Evolutionary conservation across 495 filamentous ascomycete genomes (phyloP).

Genomic region (Hypoxylon lienhwacheense): DNA sequence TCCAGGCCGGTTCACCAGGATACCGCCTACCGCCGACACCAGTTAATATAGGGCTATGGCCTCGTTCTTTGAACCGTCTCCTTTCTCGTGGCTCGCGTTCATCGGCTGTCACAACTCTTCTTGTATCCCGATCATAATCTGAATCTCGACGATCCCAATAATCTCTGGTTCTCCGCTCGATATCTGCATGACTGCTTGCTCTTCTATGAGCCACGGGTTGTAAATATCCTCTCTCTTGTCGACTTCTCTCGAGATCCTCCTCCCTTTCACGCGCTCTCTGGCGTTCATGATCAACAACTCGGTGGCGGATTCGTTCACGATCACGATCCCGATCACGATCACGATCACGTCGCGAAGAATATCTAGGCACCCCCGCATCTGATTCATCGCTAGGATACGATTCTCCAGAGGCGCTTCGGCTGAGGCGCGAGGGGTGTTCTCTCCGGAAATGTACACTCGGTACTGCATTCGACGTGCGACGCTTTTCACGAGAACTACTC

Average conservation of each 20-base stretch:
- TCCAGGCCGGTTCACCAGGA: conserved; percentile 25
- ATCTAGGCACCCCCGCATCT: conserved; percentile 23
- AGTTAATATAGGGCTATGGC: conserved; percentile 40
- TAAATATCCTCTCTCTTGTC: conserved; percentile 37
- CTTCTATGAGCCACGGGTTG: conserved; percentile 40
- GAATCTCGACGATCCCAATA: conserved; percentile 37
- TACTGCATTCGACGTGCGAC: background rate
- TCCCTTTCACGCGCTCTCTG: conserved; percentile 37
- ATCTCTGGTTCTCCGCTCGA: conserved; percentile 40
- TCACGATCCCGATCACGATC: conserved; percentile 35
- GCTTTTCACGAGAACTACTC: conserved; percentile 35
- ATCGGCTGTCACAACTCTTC: conserved; percentile 34
- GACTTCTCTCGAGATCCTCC: conserved; percentile 31
- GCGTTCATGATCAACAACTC: conserved; percentile 33
- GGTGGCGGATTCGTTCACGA: conserved; percentile 34
- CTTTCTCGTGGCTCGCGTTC: conserved; percentile 34
- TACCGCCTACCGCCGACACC: conserved; percentile 46
- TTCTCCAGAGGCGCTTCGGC: conserved; percentile 36
- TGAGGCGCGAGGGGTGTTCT: conserved; percentile 28
- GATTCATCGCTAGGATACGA: conserved; percentile 39
- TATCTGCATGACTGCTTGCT: conserved; percentile 49
- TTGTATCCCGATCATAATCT: conserved; percentile 40
- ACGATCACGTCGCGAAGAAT: conserved; percentile 25
- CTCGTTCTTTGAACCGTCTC: conserved; percentile 31
- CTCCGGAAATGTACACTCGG: conserved; percentile 28